These are phyloP conservation scores for Talaromyces sp. DNA, from an alignment of 2,329 filamentous ascomycete genomes.

Conservation along the genomic window DNA sequence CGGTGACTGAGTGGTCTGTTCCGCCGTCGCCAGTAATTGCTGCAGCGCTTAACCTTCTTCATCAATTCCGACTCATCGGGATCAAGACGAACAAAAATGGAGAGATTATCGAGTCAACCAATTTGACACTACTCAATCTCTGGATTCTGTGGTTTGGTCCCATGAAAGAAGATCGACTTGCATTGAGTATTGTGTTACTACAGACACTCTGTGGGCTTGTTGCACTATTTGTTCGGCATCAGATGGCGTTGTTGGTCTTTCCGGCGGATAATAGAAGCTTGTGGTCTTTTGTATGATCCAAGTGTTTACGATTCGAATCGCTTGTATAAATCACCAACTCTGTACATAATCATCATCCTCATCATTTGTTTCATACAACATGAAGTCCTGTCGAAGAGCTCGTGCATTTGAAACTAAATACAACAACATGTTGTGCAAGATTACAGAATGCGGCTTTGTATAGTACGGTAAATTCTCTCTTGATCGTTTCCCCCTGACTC, in stretches of 20 bases:
- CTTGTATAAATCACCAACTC: not conserved
- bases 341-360: not conserved
- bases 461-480: not conserved
- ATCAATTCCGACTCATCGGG: conserved; percentile 63
- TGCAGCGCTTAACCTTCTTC: conserved; percentile 63
- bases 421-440: not conserved
- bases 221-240: conserved; percentile 80
- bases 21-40: conserved; percentile 66
- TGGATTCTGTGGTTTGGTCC: conserved; percentile 96
- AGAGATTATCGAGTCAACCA: conserved; percentile 72
- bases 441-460: not conserved
- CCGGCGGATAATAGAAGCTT: conserved; percentile 69
- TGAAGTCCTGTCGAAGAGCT: not conserved
- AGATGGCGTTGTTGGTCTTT: conserved; percentile 82
- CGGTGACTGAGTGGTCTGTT: conserved; percentile 70
- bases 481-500: not conserved
- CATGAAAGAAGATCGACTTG: conserved; percentile 78
- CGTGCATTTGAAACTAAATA: not conserved
- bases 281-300: conserved; percentile 13
- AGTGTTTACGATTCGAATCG: not conserved
- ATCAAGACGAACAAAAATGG: conserved; percentile 66
- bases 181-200: conserved; percentile 72
- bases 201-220: conserved; percentile 73
- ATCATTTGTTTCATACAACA: not conserved
- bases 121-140: conserved; percentile 89